A percentile compares a stretch with the other conserved stretches of the same genome.
Evolutionary conservation across 805 yeast genomes (phyloP).

Genomic region (Torulaspora quercuum): DNA sequence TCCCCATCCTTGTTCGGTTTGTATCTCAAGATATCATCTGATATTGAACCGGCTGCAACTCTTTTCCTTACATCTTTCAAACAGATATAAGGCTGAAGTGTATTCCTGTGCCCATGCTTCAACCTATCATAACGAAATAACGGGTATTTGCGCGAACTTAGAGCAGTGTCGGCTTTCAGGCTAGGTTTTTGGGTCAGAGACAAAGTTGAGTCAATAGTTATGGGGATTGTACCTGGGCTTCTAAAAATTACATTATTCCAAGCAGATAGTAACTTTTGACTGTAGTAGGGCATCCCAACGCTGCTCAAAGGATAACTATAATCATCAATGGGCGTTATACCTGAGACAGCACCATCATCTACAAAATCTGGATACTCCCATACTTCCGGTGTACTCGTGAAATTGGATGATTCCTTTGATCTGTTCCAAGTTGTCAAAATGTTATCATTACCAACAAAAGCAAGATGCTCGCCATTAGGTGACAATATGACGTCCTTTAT

Average conservation of each 20-base stretch:
- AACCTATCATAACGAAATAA: conserved; percentile 53
- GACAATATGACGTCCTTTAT: conserved; percentile 37
- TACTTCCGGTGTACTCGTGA: conserved; percentile 38
- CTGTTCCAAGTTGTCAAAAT: conserved; percentile 40
- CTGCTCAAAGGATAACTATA: conserved; percentile 56
- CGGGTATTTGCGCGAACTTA: conserved; percentile 29
- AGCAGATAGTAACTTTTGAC: conserved; percentile 69
- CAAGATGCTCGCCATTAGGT: conserved; percentile 69
- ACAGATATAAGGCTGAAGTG: conserved; percentile 43
- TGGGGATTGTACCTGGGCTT: conserved; percentile 59
- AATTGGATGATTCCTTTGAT: conserved; percentile 20
- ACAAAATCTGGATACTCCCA: conserved; percentile 55
- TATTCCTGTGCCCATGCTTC: conserved; percentile 57
- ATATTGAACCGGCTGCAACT: conserved; percentile 17
- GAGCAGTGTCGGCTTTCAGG: conserved; percentile 2
- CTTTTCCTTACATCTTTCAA: conserved; percentile 33
- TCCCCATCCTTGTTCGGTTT: conserved; percentile 36
- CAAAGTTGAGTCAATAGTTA: conserved; percentile 46
- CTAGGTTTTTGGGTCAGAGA: conserved; percentile 15
- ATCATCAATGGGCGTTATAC: conserved; percentile 41
- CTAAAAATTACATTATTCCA: conserved; percentile 69
- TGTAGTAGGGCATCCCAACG: conserved; percentile 85
- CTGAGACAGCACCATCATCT: conserved; percentile 34
- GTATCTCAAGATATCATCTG: conserved; percentile 23
- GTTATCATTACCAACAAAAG: conserved; percentile 63